Conservation (phyloP, 108 stramenopile species). For the Nannochloropsis gaditana region DNA sequence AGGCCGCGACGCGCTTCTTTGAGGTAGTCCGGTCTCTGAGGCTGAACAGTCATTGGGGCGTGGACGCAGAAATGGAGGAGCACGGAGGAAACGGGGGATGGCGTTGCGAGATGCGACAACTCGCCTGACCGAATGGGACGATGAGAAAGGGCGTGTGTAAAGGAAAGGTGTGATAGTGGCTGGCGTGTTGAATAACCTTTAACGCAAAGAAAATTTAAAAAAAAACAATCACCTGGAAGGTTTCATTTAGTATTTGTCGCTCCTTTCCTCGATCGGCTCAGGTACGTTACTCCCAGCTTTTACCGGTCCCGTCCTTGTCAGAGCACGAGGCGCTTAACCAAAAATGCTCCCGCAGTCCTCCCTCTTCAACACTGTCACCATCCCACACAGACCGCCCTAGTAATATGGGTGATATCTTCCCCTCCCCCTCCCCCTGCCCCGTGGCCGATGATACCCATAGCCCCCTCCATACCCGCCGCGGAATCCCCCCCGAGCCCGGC, state of each 20-base stretch:
- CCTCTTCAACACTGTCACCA: too few relatives aligned
- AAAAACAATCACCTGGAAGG: neutral
- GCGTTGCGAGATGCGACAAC: neutral
- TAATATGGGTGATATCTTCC: constrained; percentile 3
- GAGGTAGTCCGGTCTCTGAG: neutral
- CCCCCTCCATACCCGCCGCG: constrained; percentile 20
- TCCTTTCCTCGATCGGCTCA: too few relatives aligned
- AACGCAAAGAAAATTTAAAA: neutral
- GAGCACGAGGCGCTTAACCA: too few relatives aligned
- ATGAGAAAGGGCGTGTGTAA: too few relatives aligned
- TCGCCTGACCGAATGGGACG: too few relatives aligned
- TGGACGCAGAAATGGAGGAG: neutral
- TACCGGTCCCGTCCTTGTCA: too few relatives aligned
- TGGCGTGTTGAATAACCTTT: neutral
- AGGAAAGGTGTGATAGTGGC: too few relatives aligned
- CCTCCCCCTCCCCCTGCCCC: constrained; percentile 31
- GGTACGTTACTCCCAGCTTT: too few relatives aligned
- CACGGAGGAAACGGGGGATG: neutral
- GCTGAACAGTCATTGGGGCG: neutral
- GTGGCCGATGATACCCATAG: neutral
- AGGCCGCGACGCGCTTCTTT: neutral
- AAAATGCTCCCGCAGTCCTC: too few relatives aligned
- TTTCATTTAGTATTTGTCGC: too few relatives aligned
- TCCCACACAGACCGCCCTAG: neutral
- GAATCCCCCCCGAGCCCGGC: constrained; percentile 29